These are phyloP conservation scores for Nemophila menziesii DNA, from an alignment of 257 asterid genomes.

Conservation along the genomic window DNA sequence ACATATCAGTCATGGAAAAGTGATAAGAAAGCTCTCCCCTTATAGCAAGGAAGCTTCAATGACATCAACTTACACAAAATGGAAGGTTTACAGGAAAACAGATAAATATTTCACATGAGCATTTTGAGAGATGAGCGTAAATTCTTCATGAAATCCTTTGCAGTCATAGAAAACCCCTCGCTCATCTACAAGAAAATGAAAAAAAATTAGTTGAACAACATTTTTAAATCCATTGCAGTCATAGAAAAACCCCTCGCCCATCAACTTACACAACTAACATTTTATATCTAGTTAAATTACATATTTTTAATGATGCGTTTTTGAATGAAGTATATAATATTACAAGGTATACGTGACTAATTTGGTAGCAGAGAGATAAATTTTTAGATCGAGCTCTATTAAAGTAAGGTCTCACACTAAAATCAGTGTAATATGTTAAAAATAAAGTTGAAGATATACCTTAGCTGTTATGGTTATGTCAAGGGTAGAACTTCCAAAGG, in stretches of 20 bases:
- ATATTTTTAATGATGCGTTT: background rate
- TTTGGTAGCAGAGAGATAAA: too few species aligned
- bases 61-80: too few species aligned
- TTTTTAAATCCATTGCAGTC: too few species aligned
- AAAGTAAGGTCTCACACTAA: background rate
- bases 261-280: too few species aligned
- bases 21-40: slow-evolving; percentile 14
- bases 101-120: slow-evolving; percentile 11
- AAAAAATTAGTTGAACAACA: background rate
- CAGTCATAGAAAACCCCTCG: slow-evolving; percentile 18
- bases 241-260: too few species aligned
- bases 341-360: too few species aligned
- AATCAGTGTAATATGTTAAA: too few species aligned
- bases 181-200: slow-evolving; percentile 23
- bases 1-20: slow-evolving; percentile 20
- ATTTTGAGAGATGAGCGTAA: slow-evolving; percentile 20
- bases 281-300: too few species aligned
- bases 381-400: background rate
- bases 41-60: slow-evolving; percentile 18
- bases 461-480: slow-evolving; percentile 52
- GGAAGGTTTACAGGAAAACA: background rate
- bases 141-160: slow-evolving; percentile 26
- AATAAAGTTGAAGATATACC: slow-evolving; percentile 22
- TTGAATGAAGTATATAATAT: too few species aligned
- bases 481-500: slow-evolving; percentile 56